Evolutionary conservation across 768 basidiomycete species (phyloP).

Genomic region (Trametes meyenii): DNA sequence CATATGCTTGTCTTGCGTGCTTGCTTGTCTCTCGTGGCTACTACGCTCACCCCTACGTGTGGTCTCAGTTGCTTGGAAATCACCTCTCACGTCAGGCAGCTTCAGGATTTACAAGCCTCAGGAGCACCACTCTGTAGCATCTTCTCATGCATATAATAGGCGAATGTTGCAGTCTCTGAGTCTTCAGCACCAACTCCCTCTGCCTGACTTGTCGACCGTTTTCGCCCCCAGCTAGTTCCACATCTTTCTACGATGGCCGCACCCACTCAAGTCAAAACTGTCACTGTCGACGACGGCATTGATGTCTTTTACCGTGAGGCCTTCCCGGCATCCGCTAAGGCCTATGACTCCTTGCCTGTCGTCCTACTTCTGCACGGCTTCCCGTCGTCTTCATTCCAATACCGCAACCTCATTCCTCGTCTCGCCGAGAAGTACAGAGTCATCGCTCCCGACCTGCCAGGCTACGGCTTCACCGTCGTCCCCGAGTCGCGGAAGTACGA

Average conservation of each 20-base stretch:
- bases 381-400: slow-evolving; percentile 52
- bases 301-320: slow-evolving; percentile 50
- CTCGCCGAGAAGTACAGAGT: slow-evolving; percentile 46
- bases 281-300: slow-evolving; percentile 37
- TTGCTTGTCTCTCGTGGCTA: too few species aligned
- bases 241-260: slow-evolving; percentile 10
- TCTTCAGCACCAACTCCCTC: too few species aligned
- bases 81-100: too few species aligned
- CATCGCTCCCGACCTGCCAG: slow-evolving; percentile 54
- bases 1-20: too few species aligned
- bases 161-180: too few species aligned
- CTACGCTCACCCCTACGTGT: too few species aligned
- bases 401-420: slow-evolving; percentile 47
- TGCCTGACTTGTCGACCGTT: not conserved
- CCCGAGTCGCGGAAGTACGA: slow-evolving; percentile 40
- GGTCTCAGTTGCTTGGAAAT: too few species aligned
- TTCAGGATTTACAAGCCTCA: too few species aligned
- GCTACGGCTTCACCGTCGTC: slow-evolving; percentile 51
- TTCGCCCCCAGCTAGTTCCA: not conserved
- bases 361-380: slow-evolving; percentile 54
- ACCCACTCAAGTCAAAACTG: slow-evolving; percentile 29
- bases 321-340: slow-evolving; percentile 30
- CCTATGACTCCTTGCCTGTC: slow-evolving; percentile 24
- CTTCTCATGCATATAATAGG: too few species aligned
- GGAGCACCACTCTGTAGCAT: too few species aligned